Conservation (phyloP, 139 green algal genomes). For the Pedinophyceae sp. region DNA sequence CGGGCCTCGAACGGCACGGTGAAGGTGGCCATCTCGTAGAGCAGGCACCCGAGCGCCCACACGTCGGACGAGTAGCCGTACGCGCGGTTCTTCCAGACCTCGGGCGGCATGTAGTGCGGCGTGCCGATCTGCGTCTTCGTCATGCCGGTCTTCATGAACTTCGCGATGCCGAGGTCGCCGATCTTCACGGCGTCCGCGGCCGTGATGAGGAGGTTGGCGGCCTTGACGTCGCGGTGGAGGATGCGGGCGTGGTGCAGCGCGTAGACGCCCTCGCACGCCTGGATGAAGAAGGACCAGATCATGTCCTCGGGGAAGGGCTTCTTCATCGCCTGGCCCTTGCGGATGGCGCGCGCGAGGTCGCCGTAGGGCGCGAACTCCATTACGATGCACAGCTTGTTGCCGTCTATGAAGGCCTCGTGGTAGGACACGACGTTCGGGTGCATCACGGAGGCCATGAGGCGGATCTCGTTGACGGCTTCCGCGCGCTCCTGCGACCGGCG, state of each 20-base stretch:
- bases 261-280: conserved; percentile 42
- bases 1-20: conserved; percentile 50
- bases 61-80: conserved; percentile 67
- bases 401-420: conserved; percentile 58
- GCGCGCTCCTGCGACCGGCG: conserved; percentile 32
- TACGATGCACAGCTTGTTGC: conserved; percentile 55
- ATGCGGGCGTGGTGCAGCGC: conserved; percentile 51
- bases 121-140: conserved; percentile 60
- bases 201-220: conserved; percentile 55
- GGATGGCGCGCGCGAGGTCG: conserved; percentile 43
- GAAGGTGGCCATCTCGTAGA: conserved; percentile 73
- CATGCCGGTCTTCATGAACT: conserved; percentile 50
- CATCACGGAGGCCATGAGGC: conserved; percentile 46
- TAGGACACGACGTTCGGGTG: conserved; percentile 44
- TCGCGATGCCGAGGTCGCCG: conserved; percentile 67
- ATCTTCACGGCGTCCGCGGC: conserved; percentile 54
- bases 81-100: conserved; percentile 56
- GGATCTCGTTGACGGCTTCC: conserved; percentile 58
- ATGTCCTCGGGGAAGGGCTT: conserved; percentile 51
- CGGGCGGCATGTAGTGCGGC: conserved; percentile 69
- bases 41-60: conserved; percentile 64
- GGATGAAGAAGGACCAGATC: conserved; percentile 64
- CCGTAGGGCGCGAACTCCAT: conserved; percentile 63
- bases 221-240: conserved; percentile 62
- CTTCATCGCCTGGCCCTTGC: conserved; percentile 29